Evolutionary conservation across 208 protist genomes (phyloP).

Genomic region (Wallacemonas sp.): DNA sequence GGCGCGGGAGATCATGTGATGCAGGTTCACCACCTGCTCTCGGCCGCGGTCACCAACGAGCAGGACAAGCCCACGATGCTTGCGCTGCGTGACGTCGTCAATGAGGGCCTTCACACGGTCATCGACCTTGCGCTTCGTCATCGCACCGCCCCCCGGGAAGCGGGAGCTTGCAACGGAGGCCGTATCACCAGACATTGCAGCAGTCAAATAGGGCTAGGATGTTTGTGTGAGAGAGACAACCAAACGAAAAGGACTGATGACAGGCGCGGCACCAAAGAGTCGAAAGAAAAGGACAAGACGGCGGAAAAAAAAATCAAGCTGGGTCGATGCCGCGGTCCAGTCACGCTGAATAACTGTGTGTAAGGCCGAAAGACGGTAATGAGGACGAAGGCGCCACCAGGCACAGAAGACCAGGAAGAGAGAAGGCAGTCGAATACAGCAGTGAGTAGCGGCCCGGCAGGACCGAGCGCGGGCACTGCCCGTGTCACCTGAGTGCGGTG

Average conservation of each 20-base stretch:
- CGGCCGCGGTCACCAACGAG: slow-evolving; percentile 98
- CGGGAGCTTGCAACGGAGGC: slow-evolving; percentile 47
- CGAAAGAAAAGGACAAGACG: not conserved
- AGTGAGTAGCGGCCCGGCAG: too few species aligned
- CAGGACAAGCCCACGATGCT: slow-evolving; percentile 97
- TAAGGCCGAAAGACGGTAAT: too few species aligned
- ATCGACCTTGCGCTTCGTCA: slow-evolving; percentile 93
- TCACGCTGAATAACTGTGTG: too few species aligned
- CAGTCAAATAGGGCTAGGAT: too few species aligned
- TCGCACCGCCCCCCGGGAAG: slow-evolving; percentile 23
- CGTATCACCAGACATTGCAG: slow-evolving; percentile 10
- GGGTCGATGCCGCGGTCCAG: too few species aligned
- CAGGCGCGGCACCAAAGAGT: too few species aligned
- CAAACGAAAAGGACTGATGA: not conserved
- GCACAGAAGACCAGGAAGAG: too few species aligned
- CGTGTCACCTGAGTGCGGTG: too few species aligned
- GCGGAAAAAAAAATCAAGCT: slow-evolving; percentile 7
- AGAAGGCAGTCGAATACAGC: too few species aligned
- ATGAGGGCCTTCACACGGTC: slow-evolving; percentile 95
- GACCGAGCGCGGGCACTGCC: too few species aligned
- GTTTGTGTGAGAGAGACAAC: not conserved
- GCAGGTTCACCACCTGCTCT: slow-evolving; percentile 98
- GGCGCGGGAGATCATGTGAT: slow-evolving; percentile 98
- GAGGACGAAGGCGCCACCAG: too few species aligned
- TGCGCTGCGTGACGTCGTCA: slow-evolving; percentile 95